Evolutionary conservation across 371 early-diverging fungal species (phyloP).

Genomic region (Umbelopsis sp.): DNA sequence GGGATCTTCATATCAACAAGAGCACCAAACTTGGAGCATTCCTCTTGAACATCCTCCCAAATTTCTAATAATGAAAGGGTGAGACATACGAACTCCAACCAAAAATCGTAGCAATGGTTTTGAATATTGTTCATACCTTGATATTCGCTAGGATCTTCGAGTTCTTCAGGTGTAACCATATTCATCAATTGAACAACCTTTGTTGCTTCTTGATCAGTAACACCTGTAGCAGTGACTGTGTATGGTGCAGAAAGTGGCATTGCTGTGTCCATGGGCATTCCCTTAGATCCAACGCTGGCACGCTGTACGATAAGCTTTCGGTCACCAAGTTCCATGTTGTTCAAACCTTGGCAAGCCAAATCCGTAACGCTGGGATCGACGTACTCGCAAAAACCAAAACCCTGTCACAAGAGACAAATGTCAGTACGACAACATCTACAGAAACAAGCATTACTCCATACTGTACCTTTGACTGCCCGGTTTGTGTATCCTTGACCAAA

Average conservation of each 20-base stretch:
- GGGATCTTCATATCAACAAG: conserved; percentile 86
- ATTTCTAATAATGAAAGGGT: conserved; percentile 67
- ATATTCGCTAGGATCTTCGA: conserved; percentile 87
- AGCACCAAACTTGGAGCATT: conserved; percentile 88
- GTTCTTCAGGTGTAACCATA: conserved; percentile 92
- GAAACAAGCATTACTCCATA: no score
- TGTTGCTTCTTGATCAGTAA: conserved; percentile 70
- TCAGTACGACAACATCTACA: neutral
- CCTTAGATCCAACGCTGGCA: conserved; percentile 83
- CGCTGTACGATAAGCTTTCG: conserved; percentile 93
- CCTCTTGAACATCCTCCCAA: conserved; percentile 88
- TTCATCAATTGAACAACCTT: conserved; percentile 88
- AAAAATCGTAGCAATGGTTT: no score
- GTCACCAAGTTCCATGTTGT: conserved; percentile 95
- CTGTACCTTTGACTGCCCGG: conserved; percentile 80
- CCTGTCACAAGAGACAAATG: conserved; percentile 49
- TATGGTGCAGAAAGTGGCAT: conserved; percentile 20
- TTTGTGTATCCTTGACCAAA: conserved; percentile 84
- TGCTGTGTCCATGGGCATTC: conserved; percentile 16
- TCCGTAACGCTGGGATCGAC: conserved; percentile 88
- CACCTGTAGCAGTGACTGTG: conserved; percentile 28
- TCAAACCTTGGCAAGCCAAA: conserved; percentile 91
- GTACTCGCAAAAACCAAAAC: conserved; percentile 97
- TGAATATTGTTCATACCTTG: conserved; percentile 57
- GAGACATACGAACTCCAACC: neutral